These are phyloP conservation scores for Pestalotiopsis sp. DNA, from an alignment of 2,329 filamentous ascomycete species.

Conservation along the genomic window DNA sequence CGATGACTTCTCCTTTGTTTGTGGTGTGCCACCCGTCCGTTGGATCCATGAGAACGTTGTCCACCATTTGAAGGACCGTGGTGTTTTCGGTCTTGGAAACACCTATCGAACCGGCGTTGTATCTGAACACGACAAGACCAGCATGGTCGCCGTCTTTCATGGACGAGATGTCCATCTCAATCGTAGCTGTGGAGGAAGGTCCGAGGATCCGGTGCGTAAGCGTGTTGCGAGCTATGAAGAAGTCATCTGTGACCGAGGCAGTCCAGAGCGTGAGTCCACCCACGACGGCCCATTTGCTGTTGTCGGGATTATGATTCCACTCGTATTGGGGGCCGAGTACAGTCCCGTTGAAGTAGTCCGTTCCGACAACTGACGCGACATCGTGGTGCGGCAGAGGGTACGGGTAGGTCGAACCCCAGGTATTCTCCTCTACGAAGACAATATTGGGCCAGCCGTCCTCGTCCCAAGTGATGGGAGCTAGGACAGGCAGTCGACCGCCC, in stretches of 20 bases:
- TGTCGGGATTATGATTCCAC: constrained; percentile 65
- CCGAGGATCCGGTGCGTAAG: constrained; percentile 48
- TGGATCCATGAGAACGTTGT: constrained; percentile 39
- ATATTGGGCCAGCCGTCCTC: constrained; percentile 53
- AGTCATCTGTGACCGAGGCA: constrained; percentile 52
- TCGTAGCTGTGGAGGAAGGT: constrained; percentile 48
- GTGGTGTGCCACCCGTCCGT: constrained; percentile 24
- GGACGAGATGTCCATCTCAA: constrained; percentile 47
- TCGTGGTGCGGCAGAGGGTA: constrained; percentile 33
- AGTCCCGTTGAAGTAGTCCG: constrained; percentile 46
- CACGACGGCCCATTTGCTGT: constrained; percentile 42
- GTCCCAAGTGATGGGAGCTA: constrained; percentile 56
- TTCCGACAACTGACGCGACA: constrained; percentile 33
- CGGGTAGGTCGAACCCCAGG: constrained; percentile 50
- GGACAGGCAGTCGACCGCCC: constrained; percentile 56
- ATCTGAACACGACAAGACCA: constrained; percentile 55
- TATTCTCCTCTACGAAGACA: constrained; percentile 37
- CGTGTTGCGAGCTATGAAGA: constrained; percentile 49
- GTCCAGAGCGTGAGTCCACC: constrained; percentile 49
- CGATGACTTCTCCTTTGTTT: constrained; percentile 30
- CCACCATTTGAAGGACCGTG: constrained; percentile 34
- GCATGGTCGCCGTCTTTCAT: constrained; percentile 54
- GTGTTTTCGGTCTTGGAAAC: constrained; percentile 38
- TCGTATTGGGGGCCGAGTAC: constrained; percentile 52
- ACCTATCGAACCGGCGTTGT: constrained; percentile 54